Conservation (phyloP, 495 filamentous ascomycete genomes). For the Hypoxylon trugodes region DNA sequence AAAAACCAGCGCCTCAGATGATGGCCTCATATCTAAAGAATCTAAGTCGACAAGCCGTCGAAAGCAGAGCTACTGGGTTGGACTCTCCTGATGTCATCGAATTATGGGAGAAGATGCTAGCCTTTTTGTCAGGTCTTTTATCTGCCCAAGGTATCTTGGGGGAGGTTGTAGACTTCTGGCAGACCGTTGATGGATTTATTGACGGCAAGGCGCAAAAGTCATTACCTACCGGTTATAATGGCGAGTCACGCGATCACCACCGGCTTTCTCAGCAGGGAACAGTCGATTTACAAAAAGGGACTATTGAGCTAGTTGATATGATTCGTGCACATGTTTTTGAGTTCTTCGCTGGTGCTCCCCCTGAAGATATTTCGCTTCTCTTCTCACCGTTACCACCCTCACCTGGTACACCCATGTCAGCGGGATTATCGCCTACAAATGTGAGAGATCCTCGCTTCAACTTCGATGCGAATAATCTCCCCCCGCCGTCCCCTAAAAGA, state of each 20-base stretch:
- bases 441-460: conserved; percentile 75
- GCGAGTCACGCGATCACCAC: conserved; percentile 83
- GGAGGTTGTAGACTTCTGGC: conserved; percentile 93
- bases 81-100: conserved; percentile 83
- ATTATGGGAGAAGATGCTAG: conserved; percentile 85
- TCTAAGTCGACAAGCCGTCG: conserved; percentile 67
- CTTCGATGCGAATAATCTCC: conserved; percentile 77
- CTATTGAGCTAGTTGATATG: conserved; percentile 79
- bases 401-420: conserved; percentile 70
- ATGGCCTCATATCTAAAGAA: conserved; percentile 77
- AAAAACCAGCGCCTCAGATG: conserved; percentile 71
- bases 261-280: conserved; percentile 76
- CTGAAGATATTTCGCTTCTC: conserved; percentile 86
- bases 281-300: conserved; percentile 76
- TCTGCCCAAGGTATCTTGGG: conserved; percentile 80
- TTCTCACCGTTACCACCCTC: conserved; percentile 80
- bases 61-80: conserved; percentile 62
- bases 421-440: conserved; percentile 55
- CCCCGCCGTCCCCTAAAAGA: conserved; percentile 75
- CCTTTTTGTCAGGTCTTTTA: conserved; percentile 76
- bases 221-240: conserved; percentile 84
- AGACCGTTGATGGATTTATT: conserved; percentile 88
- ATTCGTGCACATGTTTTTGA: conserved; percentile 78
- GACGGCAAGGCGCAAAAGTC: conserved; percentile 82
- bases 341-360: conserved; percentile 89